Evolutionary conservation across 371 early-diverging fungal species (phyloP).

Genomic region (Cladochytrium tenue): DNA sequence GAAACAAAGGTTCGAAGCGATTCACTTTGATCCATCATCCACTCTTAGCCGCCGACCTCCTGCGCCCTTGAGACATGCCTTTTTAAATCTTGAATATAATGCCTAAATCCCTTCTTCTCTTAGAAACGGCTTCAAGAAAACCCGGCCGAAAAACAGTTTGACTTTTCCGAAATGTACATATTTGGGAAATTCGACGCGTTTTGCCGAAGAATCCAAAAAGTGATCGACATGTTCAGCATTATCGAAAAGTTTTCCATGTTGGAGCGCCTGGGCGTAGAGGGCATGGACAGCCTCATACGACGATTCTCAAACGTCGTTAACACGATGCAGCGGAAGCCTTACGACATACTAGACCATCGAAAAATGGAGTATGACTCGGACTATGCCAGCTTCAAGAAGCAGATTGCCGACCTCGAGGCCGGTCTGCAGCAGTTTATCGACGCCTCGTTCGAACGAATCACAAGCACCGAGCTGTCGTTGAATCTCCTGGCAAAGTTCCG

Average conservation of each 20-base stretch:
- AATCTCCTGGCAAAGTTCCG: constrained; percentile 53
- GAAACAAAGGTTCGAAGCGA: constrained; percentile 49
- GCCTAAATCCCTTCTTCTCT: not conserved
- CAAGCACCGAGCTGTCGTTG: constrained; percentile 59
- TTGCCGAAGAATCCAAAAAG: constrained; percentile 63
- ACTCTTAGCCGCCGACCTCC: too few species aligned
- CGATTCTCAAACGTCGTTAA: constrained; percentile 56
- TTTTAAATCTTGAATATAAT: not conserved
- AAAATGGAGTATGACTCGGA: constrained; percentile 68
- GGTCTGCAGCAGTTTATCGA: constrained; percentile 63
- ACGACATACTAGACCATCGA: constrained; percentile 64
- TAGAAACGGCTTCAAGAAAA: constrained; percentile 61
- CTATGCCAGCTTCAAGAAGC: constrained; percentile 61
- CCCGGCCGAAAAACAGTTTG: constrained; percentile 63
- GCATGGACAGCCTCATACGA: constrained; percentile 57
- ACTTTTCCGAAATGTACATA: constrained; percentile 71
- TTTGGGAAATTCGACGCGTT: constrained; percentile 70
- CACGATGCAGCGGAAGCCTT: constrained; percentile 63
- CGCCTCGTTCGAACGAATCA: constrained; percentile 56
- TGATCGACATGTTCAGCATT: constrained; percentile 64
- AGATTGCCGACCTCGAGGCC: constrained; percentile 57
- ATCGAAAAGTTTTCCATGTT: constrained; percentile 62
- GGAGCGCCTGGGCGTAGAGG: constrained; percentile 58
- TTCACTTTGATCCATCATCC: not conserved
- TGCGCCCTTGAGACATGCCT: too few species aligned